Percentiles rank a stretch among this genome's conserved stretches.
Evolutionary conservation across 225 moss, liverwort and hornwort species (phyloP).

Genomic region (Sphagnum contortum): DNA sequence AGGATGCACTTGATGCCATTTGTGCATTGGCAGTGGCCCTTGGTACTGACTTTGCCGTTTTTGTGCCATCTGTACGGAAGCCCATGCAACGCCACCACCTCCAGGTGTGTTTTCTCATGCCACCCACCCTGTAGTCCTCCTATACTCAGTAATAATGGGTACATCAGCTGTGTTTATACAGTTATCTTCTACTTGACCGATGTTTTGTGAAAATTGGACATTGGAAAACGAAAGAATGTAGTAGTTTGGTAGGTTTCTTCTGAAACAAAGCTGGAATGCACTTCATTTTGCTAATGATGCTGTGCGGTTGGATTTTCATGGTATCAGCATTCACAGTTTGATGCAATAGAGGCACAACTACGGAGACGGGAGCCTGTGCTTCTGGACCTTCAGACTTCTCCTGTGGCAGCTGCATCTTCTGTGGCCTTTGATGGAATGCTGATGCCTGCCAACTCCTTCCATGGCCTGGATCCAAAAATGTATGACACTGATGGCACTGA

Average conservation of each 20-base stretch:
- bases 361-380: slow-evolving; percentile 63
- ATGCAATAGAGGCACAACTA: slow-evolving; percentile 73
- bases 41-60: slow-evolving; percentile 78
- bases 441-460: slow-evolving; percentile 60
- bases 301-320: no score
- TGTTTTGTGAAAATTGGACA: no score
- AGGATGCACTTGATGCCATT: slow-evolving; percentile 87
- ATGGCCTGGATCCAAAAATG: slow-evolving; percentile 73
- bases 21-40: slow-evolving; percentile 86
- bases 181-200: no score
- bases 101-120: slow-evolving; percentile 19
- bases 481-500: slow-evolving; percentile 56
- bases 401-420: slow-evolving; percentile 22
- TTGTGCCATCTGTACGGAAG: slow-evolving; percentile 85
- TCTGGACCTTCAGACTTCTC: slow-evolving; percentile 51
- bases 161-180: no score
- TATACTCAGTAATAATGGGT: no score
- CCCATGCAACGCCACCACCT: slow-evolving; percentile 66
- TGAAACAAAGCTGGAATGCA: no score
- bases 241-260: no score
- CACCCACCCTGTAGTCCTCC: neutral
- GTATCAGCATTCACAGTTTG: slow-evolving; percentile 79
- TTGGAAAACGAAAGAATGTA: no score
- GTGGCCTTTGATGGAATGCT: slow-evolving; percentile 32
- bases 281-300: no score